Evolutionary conservation across 371 early-diverging fungal species (phyloP).

Genomic region (Smittium culicis): DNA sequence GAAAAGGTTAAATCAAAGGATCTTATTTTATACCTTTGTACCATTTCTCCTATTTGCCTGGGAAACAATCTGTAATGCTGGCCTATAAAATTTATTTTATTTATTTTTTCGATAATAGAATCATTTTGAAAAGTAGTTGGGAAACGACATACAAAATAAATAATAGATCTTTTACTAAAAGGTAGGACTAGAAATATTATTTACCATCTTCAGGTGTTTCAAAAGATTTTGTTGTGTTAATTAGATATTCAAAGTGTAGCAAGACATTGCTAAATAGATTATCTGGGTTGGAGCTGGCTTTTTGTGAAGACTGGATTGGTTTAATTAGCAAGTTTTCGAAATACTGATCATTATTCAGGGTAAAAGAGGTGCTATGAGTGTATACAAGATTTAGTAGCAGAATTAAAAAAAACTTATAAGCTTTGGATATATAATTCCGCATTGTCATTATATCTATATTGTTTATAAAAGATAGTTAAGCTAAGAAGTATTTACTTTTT

Average conservation of each 20-base stretch:
- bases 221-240: neutral
- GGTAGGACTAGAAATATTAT: neutral
- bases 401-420: too few relatives aligned
- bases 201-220: neutral
- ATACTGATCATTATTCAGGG: neutral
- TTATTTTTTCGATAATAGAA: neutral
- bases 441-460: too few relatives aligned
- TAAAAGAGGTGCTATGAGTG: too few relatives aligned
- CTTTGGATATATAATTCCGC: too few relatives aligned
- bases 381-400: too few relatives aligned
- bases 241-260: neutral
- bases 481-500: too few relatives aligned
- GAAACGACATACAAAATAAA: neutral
- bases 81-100: neutral
- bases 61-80: conserved; percentile 64
- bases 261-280: neutral
- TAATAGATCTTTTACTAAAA: neutral
- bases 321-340: neutral
- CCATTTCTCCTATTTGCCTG: conserved; percentile 70
- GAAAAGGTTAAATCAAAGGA: conserved; percentile 78
- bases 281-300: neutral
- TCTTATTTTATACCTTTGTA: conserved; percentile 51
- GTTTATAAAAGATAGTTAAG: too few relatives aligned
- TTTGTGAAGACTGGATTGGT: neutral
- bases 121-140: neutral